Conservation (phyloP, 1,139 yeast species). For the Candida dubliniensis region DNA sequence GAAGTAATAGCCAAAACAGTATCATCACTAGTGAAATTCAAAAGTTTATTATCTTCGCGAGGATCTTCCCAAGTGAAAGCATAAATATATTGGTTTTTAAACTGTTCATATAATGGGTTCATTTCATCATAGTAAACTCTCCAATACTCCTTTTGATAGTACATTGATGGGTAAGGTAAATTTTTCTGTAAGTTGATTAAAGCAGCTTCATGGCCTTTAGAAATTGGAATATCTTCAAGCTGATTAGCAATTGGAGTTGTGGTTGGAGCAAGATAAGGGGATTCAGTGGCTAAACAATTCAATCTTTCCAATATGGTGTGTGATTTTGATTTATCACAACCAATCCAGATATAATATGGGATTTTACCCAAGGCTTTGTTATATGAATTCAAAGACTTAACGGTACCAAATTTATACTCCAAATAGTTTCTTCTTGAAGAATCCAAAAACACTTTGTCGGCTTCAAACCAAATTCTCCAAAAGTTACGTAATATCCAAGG, state of each 20-base stretch:
- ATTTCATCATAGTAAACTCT: slow-evolving; percentile 77
- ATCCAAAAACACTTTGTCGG: slow-evolving; percentile 76
- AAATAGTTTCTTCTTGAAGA: slow-evolving; percentile 79
- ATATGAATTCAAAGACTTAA: slow-evolving; percentile 68
- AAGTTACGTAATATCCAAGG: slow-evolving; percentile 78
- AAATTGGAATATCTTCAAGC: slow-evolving; percentile 34
- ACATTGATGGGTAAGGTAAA: slow-evolving; percentile 75
- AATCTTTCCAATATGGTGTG: slow-evolving; percentile 61
- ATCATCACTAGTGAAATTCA: slow-evolving; percentile 60
- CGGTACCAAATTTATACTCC: slow-evolving; percentile 78
- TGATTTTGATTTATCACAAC: slow-evolving; percentile 69
- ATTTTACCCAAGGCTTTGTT: slow-evolving; percentile 67
- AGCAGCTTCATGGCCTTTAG: slow-evolving; percentile 81
- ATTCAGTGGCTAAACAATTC: slow-evolving; percentile 74
- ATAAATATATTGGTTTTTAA: slow-evolving; percentile 75
- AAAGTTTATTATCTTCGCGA: slow-evolving; percentile 68
- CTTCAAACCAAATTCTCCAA: slow-evolving; percentile 88
- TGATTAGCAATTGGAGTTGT: slow-evolving; percentile 23
- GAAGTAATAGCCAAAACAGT: slow-evolving; percentile 81
- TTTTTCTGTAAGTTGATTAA: slow-evolving; percentile 59
- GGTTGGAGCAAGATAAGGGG: slow-evolving; percentile 74
- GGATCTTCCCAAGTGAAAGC: slow-evolving; percentile 95
- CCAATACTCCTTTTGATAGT: slow-evolving; percentile 75
- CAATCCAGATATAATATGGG: slow-evolving; percentile 82
- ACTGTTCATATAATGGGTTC: slow-evolving; percentile 66